phyloP scores from a whole-genome alignment of 352 stramenopile species.

The Pythium brachiatum region DNA sequence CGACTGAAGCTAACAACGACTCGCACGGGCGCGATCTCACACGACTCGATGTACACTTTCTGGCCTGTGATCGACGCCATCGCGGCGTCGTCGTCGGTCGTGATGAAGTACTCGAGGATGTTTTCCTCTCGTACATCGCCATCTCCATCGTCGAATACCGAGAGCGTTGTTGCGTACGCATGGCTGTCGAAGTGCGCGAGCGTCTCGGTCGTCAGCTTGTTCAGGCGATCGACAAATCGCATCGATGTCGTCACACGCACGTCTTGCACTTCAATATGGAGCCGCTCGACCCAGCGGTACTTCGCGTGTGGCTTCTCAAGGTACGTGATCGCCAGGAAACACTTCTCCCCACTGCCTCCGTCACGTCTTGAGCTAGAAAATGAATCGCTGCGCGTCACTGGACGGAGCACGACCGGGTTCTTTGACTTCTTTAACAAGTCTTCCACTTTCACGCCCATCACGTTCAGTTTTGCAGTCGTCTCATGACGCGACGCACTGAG shows the following conservation, averaged over 20 bases:
- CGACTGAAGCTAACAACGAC: constrained; percentile 77
- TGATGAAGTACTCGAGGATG: constrained; percentile 72
- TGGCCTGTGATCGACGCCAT: constrained; percentile 72
- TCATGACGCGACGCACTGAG: constrained; percentile 36
- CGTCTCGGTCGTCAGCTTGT: constrained; percentile 57
- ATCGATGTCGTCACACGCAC: constrained; percentile 74
- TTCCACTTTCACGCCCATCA: constrained; percentile 76
- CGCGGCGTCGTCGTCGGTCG: constrained; percentile 42
- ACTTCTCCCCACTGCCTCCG: constrained; percentile 21
- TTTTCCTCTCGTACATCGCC: constrained; percentile 35
- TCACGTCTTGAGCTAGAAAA: constrained; percentile 7
- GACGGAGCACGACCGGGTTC: constrained; percentile 62
- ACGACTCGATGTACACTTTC: constrained; percentile 77
- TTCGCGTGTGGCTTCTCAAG: constrained; percentile 66
- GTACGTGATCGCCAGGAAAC: constrained; percentile 72
- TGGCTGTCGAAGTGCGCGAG: constrained; percentile 65
- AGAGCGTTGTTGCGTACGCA: constrained; percentile 49
- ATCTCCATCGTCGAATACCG: constrained; percentile 27
- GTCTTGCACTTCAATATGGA: constrained; percentile 62
- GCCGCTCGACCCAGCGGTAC: constrained; percentile 64
- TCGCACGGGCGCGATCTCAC: constrained; percentile 64
- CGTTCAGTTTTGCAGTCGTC: constrained; percentile 56
- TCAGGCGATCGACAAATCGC: constrained; percentile 73
- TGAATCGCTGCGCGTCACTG: constrained; percentile 29
- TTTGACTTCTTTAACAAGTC: constrained; percentile 65